These are phyloP conservation scores for Arthrocladium fulminans DNA, from an alignment of 2,329 filamentous ascomycete genomes.

Conservation along the genomic window DNA sequence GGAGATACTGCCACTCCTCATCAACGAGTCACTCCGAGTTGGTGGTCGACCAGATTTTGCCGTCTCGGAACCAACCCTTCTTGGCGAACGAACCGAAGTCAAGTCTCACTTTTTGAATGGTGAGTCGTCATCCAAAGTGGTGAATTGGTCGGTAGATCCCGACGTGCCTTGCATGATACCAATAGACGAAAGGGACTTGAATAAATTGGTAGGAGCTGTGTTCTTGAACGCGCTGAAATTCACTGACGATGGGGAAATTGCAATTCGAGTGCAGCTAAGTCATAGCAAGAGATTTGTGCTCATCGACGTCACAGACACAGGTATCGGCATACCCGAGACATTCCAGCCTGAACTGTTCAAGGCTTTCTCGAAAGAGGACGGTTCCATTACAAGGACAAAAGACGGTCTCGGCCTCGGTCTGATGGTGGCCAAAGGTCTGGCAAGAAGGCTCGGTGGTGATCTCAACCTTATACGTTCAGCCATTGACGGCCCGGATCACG, in stretches of 20 bases:
- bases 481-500: constrained; percentile 51
- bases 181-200: constrained; percentile 54
- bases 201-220: constrained; percentile 55
- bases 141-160: constrained; percentile 41
- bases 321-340: constrained; percentile 57
- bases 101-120: constrained; percentile 37
- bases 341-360: constrained; percentile 61
- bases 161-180: constrained; percentile 39
- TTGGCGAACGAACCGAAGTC: constrained; percentile 40
- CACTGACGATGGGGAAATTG: constrained; percentile 55
- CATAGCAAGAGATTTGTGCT: constrained; percentile 46
- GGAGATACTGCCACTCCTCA: constrained; percentile 37
- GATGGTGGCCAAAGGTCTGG: constrained; percentile 63
- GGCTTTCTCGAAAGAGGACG: constrained; percentile 60
- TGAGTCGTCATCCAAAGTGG: constrained; percentile 34
- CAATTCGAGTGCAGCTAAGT: constrained; percentile 46
- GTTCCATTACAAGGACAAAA: constrained; percentile 56
- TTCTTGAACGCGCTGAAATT: constrained; percentile 63
- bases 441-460: constrained; percentile 60
- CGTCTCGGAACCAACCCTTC: constrained; percentile 34
- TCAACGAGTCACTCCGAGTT: constrained; percentile 41
- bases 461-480: constrained; percentile 55
- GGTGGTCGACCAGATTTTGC: constrained; percentile 41
- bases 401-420: constrained; percentile 62
- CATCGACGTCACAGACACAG: constrained; percentile 57